Conservation (phyloP, 2,329 filamentous ascomycete species). For the Neonectria ditissima region DNA sequence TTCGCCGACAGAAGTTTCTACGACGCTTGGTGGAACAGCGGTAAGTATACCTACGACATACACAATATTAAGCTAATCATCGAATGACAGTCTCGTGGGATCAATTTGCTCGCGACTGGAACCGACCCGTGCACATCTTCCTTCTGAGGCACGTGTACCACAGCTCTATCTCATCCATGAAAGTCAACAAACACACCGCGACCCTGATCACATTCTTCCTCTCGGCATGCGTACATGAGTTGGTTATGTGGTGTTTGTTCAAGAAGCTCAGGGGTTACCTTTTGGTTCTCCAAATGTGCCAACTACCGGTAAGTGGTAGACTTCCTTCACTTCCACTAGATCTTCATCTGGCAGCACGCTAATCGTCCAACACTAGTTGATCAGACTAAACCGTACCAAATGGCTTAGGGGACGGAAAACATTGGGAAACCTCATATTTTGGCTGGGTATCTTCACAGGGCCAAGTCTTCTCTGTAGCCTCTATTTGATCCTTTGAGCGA, state of each 20-base stretch:
- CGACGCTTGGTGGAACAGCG: constrained; percentile 72
- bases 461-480: constrained; percentile 75
- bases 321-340: background rate
- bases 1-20: constrained; percentile 84
- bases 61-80: constrained; percentile 1
- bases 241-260: constrained; percentile 85
- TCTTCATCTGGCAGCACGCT: background rate
- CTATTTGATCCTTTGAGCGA: constrained; percentile 65
- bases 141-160: constrained; percentile 84
- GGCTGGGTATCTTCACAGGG: constrained; percentile 82
- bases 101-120: constrained; percentile 85
- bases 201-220: constrained; percentile 82
- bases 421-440: constrained; percentile 81
- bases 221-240: constrained; percentile 77
- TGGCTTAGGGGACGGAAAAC: constrained; percentile 72
- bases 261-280: constrained; percentile 81
- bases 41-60: constrained; percentile 43
- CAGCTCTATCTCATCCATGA: constrained; percentile 78
- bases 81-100: constrained; percentile 70
- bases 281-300: constrained; percentile 78
- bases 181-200: constrained; percentile 75
- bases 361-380: constrained; percentile 58
- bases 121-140: constrained; percentile 81
- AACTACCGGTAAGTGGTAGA: constrained; percentile 67
- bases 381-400: constrained; percentile 73